Conservation (phyloP, 345 rosid genomes). For the Trapa incisa region DNA sequence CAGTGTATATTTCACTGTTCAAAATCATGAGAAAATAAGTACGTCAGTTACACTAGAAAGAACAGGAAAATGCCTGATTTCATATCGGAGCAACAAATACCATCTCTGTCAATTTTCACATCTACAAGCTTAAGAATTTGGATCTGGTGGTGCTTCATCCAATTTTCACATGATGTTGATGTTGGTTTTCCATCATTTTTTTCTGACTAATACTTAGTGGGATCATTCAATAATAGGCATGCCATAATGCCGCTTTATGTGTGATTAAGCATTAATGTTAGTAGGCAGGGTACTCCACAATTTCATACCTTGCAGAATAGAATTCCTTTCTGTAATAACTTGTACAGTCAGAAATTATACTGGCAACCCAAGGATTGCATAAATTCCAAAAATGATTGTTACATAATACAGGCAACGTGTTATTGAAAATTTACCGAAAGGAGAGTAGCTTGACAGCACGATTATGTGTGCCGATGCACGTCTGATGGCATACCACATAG, state of each 20-base stretch:
- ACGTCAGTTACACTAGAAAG: background rate
- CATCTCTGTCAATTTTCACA: background rate
- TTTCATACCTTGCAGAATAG: background rate
- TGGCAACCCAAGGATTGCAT: background rate
- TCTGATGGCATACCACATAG: conserved; percentile 83
- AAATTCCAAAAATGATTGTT: background rate
- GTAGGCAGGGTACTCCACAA: background rate
- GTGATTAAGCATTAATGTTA: background rate
- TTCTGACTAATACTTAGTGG: background rate
- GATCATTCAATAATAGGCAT: background rate
- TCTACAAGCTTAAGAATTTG: background rate
- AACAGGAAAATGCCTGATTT: background rate
- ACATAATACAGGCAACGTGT: background rate
- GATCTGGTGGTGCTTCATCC: background rate
- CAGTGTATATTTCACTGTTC: conserved; percentile 75
- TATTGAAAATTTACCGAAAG: conserved; percentile 45
- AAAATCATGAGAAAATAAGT: conserved; percentile 9
- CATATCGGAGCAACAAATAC: background rate
- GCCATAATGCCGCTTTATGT: background rate
- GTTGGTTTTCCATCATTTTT: background rate
- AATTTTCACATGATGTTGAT: background rate
- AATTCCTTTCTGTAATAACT: background rate
- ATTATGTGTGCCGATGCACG: conserved; percentile 94
- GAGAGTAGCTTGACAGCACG: conserved; percentile 89
- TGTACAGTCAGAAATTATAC: background rate